Base-by-base conservation (phyloP, 1,284 basidiomycete genomes). In the Ceratobasidium sp. region DNA sequence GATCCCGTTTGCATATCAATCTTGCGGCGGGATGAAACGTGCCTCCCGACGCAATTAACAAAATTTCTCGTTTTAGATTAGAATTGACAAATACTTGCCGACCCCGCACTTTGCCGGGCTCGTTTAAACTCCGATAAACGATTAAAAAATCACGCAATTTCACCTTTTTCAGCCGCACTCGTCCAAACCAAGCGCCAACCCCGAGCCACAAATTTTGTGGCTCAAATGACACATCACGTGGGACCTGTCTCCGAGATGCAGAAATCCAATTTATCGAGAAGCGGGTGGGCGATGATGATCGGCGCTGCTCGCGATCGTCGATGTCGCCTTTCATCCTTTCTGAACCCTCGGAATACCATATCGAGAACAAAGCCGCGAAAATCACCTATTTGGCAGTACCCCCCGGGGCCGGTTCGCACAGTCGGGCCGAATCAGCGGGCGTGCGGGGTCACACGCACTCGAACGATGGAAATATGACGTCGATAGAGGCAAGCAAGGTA, bases 251-350 rank as follows among this genome's bases (percentile, higher is more conserved):
- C 65, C 65, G 65, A 52, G 41, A 1, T 44, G 41, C 41, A 44
- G 12, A 44, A 44, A 33, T 16, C 5, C 10, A 10, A 48, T 30
- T 64, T 62, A 54, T 46, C 57, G 59, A 74, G 57, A 74, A 74
- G 71, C 71, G 54, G 68, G n/a, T 20, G 59, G 44, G 71, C 71
- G 44, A 60, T 65, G 71, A 74, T 74, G 71, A 74, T 74, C 71
- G 71, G 59, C 60, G 48, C 59, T 62, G 65, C 44, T 46, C n/a
- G 30, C 30, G 71, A 74, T 74, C 71, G 71, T 64, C 71, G 71
- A 74, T 74, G 59, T 48, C 59, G 60, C 46, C n/a, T n/a, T n/a
- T n/a, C n/a, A n/a, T n/a, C n/a, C n/a, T n/a, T n/a, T n/a, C n/a
- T n/a, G n/a, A n/a, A n/a, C n/a, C n/a, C n/a, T n/a, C n/a, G n/a